Conservation (phyloP, 2,329 filamentous ascomycete genomes). For the Septoria petroselini region DNA sequence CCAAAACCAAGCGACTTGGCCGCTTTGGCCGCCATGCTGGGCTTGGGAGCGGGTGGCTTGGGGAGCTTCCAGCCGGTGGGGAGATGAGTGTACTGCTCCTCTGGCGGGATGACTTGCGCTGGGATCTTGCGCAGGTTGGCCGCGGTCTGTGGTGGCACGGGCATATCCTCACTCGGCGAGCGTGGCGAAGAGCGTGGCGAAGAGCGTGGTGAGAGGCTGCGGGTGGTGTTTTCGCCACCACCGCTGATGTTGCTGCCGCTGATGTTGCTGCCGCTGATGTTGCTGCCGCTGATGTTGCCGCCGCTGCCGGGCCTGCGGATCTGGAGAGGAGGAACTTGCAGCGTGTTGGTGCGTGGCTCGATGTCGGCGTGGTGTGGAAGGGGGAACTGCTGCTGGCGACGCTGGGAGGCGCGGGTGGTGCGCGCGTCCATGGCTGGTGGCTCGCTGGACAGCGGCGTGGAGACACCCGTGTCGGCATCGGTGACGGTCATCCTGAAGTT, state of each 20-base stretch:
- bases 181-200: conserved; percentile 2
- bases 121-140: background rate
- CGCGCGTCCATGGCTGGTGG: background rate
- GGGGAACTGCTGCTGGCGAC: conserved; percentile 7
- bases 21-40: background rate
- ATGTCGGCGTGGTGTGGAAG: conserved; percentile 1
- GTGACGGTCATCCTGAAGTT: conserved; percentile 11
- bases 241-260: no score
- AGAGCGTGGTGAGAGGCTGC: conserved; percentile 8
- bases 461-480: background rate
- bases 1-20: background rate
- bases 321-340: conserved; percentile 5
- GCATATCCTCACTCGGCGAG: background rate
- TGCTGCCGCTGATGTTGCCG: no score
- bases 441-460: background rate
- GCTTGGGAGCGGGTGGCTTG: background rate
- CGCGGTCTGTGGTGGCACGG: conserved; percentile 5
- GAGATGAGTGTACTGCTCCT: background rate
- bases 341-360: conserved; percentile 1
- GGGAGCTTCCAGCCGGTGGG: background rate
- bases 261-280: no score
- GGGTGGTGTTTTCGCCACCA: conserved; percentile 1
- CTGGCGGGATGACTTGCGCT: background rate
- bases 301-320: conserved; percentile 10
- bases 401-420: conserved; percentile 1